Base-by-base conservation (phyloP, 2,329 filamentous ascomycete species). In the Fusarium sp. region DNA sequence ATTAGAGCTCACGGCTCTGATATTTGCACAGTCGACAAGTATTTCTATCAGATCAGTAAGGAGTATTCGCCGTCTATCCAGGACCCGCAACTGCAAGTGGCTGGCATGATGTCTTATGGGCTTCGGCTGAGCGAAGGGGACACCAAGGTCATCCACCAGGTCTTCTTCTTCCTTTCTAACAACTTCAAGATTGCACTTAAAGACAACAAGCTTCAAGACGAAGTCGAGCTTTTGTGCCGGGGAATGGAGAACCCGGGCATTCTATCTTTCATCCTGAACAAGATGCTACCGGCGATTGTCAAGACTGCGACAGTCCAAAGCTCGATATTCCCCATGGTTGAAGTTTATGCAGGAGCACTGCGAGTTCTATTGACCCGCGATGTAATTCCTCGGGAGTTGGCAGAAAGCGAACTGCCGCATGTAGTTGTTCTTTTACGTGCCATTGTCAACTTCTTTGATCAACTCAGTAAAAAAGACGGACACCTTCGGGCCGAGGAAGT, bases 151-250 rank as follows among this genome's bases (percentile, higher is more conserved):
- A 79, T 80, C 10, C 83, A 86, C 23, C 85, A 86, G 60, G 82
- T 90, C 7, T 91, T 90, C 75, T 87, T 87, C 77, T 88, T 89
- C 64, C 81, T 91, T 5, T 87, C 86, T 75, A 88, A 88, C 72
- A 89, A 87, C 78, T 89, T 89, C 77, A 89, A 89, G 75, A 80
- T 86, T 59, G 86, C 88, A 1, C 77, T 90, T 6, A 83, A 84
- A 47, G 86, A 86, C 64, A 82, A 85, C 63, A 84, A 82, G 57
- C 81, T 90, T n/a, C 76, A 76, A 10, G 83, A 86, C 10, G 86
- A 90, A 74, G 79, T 82, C 33, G 73, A 64, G 9, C 85, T 89
- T 57, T 74, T 90, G 25, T 79, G 79, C 40, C 82, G 82, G 60
- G 87, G 86, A n/a, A 85, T 90, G 85, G 80, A 78, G n/a, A 82